Evolutionary conservation across 306 rosid species (phyloP).

Genomic region (Vicia sativa): DNA sequence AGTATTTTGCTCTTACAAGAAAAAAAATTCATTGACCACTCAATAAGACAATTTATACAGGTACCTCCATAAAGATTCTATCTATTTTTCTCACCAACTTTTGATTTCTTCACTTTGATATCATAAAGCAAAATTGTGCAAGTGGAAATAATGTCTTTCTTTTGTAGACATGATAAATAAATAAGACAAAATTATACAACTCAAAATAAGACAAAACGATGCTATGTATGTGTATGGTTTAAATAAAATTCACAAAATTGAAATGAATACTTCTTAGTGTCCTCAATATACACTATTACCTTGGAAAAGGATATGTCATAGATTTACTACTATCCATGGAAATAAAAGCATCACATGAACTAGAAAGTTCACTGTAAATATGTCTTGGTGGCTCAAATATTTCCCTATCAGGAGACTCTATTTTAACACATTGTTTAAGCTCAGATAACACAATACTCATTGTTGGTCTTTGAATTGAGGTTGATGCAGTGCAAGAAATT

Average conservation of each 20-base stretch:
- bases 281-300: slow-evolving; percentile 27
- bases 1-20: too few species aligned
- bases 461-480: slow-evolving; percentile 55
- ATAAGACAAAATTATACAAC: too few species aligned
- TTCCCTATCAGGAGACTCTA: slow-evolving; percentile 43
- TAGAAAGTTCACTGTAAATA: slow-evolving; percentile 26
- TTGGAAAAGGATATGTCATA: slow-evolving; percentile 45
- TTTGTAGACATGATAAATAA: too few species aligned
- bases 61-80: neutral
- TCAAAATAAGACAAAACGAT: neutral
- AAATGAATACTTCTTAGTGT: neutral
- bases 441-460: slow-evolving; percentile 57
- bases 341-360: slow-evolving; percentile 43
- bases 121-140: too few species aligned
- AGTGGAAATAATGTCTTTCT: too few species aligned
- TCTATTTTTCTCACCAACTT: neutral
- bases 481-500: slow-evolving; percentile 50
- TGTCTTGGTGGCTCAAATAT: slow-evolving; percentile 29
- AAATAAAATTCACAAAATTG: too few species aligned
- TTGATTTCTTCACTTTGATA: neutral
- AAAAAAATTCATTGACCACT: too few species aligned
- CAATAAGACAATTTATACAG: neutral
- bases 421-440: slow-evolving; percentile 49
- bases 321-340: slow-evolving; percentile 44
- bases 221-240: neutral